Evolutionary conservation across 2,329 filamentous ascomycete genomes (phyloP).

Genomic region (Torrubiella hemipterigena): DNA sequence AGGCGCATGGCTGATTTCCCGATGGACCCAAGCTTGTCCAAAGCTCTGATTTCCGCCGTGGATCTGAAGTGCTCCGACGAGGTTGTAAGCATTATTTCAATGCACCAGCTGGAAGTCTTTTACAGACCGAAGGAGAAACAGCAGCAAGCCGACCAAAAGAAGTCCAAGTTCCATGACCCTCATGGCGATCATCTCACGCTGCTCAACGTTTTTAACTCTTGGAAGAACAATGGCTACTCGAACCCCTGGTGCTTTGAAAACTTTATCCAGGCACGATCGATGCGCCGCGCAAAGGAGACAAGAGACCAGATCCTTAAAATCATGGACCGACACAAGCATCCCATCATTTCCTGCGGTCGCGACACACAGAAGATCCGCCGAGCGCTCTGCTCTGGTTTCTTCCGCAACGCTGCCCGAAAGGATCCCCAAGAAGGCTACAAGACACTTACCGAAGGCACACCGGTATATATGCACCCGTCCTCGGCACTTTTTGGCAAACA

Average conservation of each 20-base stretch:
- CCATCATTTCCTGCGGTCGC: slow-evolving; percentile 71
- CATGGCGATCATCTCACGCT: slow-evolving; percentile 89
- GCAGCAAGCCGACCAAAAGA: slow-evolving; percentile 91
- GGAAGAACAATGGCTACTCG: slow-evolving; percentile 74
- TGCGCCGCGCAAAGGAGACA: slow-evolving; percentile 84
- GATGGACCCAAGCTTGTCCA: slow-evolving; percentile 88
- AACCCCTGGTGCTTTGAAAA: slow-evolving; percentile 96
- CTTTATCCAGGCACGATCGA: slow-evolving; percentile 85
- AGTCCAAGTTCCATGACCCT: slow-evolving; percentile 92
- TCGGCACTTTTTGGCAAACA: slow-evolving; percentile 92
- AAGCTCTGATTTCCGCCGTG: slow-evolving; percentile 78
- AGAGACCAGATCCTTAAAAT: slow-evolving; percentile 86
- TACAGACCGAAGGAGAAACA: slow-evolving; percentile 98
- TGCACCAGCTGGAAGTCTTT: slow-evolving; percentile 81
- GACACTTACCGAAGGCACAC: slow-evolving; percentile 88
- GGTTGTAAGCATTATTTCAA: slow-evolving; percentile 85
- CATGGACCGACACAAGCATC: slow-evolving; percentile 82
- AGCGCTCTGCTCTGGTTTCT: slow-evolving; percentile 86
- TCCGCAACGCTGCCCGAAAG: slow-evolving; percentile 88
- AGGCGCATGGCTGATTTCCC: slow-evolving; percentile 98
- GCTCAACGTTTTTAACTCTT: slow-evolving; percentile 94
- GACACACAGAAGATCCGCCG: slow-evolving; percentile 80
- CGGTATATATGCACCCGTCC: slow-evolving; percentile 86
- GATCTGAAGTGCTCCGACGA: slow-evolving; percentile 88
- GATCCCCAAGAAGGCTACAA: slow-evolving; percentile 96